Base-by-base conservation (phyloP, 352 stramenopile species). In the Peronosclerospora sorghi region DNA sequence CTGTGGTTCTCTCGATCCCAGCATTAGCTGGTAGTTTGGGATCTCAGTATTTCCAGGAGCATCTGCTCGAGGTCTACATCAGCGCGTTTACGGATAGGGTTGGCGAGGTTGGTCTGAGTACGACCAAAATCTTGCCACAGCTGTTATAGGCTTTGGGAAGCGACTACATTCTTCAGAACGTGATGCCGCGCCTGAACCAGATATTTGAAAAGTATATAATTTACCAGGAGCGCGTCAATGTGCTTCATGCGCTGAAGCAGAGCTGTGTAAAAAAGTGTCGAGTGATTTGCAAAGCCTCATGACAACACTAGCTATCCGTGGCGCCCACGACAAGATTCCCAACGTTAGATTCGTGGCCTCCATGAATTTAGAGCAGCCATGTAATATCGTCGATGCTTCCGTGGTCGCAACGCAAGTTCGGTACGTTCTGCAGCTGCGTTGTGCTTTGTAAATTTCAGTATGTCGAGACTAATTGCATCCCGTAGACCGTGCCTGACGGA, bases 61-160 rank as follows among this genome's bases (percentile, higher is more conserved):
- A 75, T 54, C 49, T 96, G 62, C 64, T 95, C 13, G 73, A 89
- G 41, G 86, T 95, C 45, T 83, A 96, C 59, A 67, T 96, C 48
- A 94, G 75, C 28, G 83, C 83, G 13, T 87, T 97, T 56, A 84
- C 79, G 34, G 92, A 97, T 52, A 91, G 89, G 65, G 92, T 97
- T 5, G 70, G 86, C 18, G 94, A 97, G 70, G 88, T 97, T 45
- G 76, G 92, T n/a, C 75, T 96, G 65, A 95, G 93, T 47, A 86
- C 92, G 20, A 89, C 77, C 17, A 92, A 89, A 59, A 86, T 89
- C 51, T 54, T 88, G 8, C 63, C 71, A 14, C 56, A 86, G 35
- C 62, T 92, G 46, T 53, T 89, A 35, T 68, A 85, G 47, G 74
- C 70, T 41, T 68, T 88, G 24, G 79, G 79, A 17, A 89, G 75